phyloP scores from a whole-genome alignment of 371 early-diverging fungal species.

The Paraphysoderma sedebokerense region DNA sequence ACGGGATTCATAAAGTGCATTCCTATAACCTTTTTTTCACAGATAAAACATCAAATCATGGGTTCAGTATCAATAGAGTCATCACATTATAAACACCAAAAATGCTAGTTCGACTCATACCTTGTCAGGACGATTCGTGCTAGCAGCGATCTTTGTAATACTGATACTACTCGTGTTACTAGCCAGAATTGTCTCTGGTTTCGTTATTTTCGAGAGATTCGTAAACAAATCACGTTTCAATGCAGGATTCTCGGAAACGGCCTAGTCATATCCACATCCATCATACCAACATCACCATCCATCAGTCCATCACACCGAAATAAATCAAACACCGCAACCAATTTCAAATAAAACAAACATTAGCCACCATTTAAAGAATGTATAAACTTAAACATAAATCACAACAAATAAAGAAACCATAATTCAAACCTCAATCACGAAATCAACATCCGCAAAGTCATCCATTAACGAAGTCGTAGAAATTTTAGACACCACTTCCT shows the following conservation, averaged over 20 bases:
- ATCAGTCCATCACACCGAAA: no score
- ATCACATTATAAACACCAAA: no score
- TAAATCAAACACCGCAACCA: conserved; percentile 1
- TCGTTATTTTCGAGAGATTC: conserved; percentile 48
- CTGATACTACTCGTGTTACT: conserved; percentile 90
- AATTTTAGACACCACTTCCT: conserved; percentile 44
- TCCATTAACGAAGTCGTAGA: conserved; percentile 34
- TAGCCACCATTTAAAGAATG: not conserved
- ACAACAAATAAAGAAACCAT: not conserved
- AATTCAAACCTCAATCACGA: conserved; percentile 74
- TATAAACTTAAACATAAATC: not conserved
- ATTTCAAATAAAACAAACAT: not conserved
- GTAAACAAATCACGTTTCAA: conserved; percentile 71
- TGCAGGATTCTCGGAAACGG: conserved; percentile 79
- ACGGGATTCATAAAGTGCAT: conserved; percentile 94
- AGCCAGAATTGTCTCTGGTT: conserved; percentile 67
- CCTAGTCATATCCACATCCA: no score
- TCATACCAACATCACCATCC: no score
- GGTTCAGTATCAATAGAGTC: no score
- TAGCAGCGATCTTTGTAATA: conserved; percentile 90
- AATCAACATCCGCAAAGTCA: conserved; percentile 45
- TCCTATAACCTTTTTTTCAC: conserved; percentile 43
- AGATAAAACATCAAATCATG: not conserved
- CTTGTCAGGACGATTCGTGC: conserved; percentile 61
- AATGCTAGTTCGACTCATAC: no score